Evolutionary conservation across 2,329 filamentous ascomycete species (phyloP), one percentile per base, ranked within the genome.

Genomic region (Aureobasidium namibiae): DNA sequence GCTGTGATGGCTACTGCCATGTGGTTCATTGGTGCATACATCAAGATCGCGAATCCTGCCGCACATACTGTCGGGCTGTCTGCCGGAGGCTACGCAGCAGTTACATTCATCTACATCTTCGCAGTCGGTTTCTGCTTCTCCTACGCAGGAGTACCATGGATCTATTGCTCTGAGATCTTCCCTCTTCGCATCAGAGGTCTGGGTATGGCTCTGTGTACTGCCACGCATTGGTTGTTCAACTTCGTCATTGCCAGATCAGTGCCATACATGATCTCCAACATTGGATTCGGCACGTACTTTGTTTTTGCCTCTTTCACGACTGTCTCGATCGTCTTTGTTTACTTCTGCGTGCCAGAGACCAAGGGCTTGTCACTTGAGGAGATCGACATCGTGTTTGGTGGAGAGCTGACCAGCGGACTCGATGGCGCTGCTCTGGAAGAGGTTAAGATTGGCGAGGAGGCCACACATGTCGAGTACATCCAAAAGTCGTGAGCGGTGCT

Each of bases 161-260:
- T 76, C 61, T 72, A 76, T n/a, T 31, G 36, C 0, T 75, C 78
- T 31, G 82, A 90, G 62, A 83, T 89, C n/a, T 87, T 87, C 44
- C 82, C 83, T 0, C 80, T 78, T 1, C 78, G 76, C 0, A 72
- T 82, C 0, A 76, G 84, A 7, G 83, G 84, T 2, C 88, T 87
- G 67, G 86, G 86, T 34, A 83, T 86, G 0, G 84, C 84, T 1
- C 73, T 87, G 2, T 83, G 82, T 0, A 86, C 84, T 0, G 82
- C 79, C 61, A 79, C 79, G 6, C 86, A 84, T 70, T 89, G 86
- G 74, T 21, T 34, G 2, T 23, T 9, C 8, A 45, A 45, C 29
- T 56, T 44, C 63, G 79, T 84, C 53, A 82, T 85, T 26, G 63
- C 66, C 3, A 53, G 70, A 2, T 66, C 68, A 34, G 69, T 68